A percentile compares a stretch with the other conserved stretches of the same genome.
phyloP scores from a whole-genome alignment of 208 protist genomes.

The Crithidia thermophila region DNA sequence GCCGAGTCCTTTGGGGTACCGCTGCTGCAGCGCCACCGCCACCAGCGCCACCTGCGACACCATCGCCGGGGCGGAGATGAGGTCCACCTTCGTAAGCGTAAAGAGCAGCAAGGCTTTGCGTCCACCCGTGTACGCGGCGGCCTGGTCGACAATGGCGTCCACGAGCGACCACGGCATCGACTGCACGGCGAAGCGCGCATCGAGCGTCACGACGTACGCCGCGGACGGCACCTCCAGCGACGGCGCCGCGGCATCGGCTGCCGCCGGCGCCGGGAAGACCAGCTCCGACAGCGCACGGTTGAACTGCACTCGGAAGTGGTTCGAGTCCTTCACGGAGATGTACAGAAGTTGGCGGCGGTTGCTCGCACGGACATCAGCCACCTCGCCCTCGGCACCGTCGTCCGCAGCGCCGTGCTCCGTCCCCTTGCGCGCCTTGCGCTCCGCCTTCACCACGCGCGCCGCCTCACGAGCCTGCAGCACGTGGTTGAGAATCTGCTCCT shows the following conservation, averaged over 20 bases:
- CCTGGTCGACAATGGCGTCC: constrained; percentile 76
- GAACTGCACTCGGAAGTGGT: constrained; percentile 82
- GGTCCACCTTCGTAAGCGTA: constrained; percentile 79
- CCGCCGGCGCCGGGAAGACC: constrained; percentile 51
- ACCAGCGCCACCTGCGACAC: constrained; percentile 81
- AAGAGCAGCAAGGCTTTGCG: constrained; percentile 80
- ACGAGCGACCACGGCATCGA: constrained; percentile 80
- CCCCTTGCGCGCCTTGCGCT: constrained; percentile 27
- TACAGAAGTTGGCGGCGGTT: constrained; percentile 62
- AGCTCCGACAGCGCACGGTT: constrained; percentile 64
- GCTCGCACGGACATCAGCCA: constrained; percentile 25
- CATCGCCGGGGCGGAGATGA: constrained; percentile 73
- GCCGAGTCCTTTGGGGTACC: constrained; percentile 57
- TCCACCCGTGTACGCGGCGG: constrained; percentile 48
- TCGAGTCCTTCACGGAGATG: constrained; percentile 59
- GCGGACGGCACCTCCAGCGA: constrained; percentile 70
- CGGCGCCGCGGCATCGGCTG: neutral
- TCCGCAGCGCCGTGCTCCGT: constrained; percentile 24
- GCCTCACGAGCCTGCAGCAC: constrained; percentile 79
- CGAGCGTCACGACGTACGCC: constrained; percentile 80
- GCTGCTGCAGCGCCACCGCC: constrained; percentile 51
- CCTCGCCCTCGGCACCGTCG: neutral
- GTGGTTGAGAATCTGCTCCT: constrained; percentile 79
- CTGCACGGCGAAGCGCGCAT: constrained; percentile 83
- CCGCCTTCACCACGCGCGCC: constrained; percentile 54